Conservation (phyloP, 2,329 filamentous ascomycete species). For the Pezicula carpinea region DNA sequence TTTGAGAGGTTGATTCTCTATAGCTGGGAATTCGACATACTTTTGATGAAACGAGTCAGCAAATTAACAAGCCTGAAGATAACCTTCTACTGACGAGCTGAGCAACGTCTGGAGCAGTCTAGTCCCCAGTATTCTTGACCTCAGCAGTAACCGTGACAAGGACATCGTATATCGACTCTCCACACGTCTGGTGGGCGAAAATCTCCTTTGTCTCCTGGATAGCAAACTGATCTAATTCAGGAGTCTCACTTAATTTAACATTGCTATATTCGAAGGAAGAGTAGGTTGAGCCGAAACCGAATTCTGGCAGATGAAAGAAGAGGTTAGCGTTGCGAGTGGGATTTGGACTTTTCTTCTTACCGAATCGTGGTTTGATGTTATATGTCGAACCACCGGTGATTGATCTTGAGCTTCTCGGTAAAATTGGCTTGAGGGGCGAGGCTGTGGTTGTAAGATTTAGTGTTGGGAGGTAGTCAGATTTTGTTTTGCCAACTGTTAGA, state of each 20-base stretch:
- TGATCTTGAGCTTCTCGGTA: conserved; percentile 42
- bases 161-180: too few relatives aligned
- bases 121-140: too few relatives aligned
- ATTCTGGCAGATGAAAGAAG: too few relatives aligned
- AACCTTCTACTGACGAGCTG: background rate
- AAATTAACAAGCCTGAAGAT: background rate
- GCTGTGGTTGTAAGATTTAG: too few relatives aligned
- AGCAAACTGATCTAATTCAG: too few relatives aligned
- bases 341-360: too few relatives aligned
- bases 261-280: too few relatives aligned
- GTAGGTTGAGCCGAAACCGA: too few relatives aligned
- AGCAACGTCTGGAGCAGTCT: too few relatives aligned
- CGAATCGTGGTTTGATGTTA: conserved; percentile 26
- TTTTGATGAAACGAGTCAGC: background rate
- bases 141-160: too few relatives aligned
- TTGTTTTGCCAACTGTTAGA: conserved; percentile 3
- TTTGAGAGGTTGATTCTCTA: background rate
- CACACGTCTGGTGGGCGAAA: background rate
- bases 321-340: too few relatives aligned
- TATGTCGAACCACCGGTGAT: conserved; percentile 44
- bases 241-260: too few relatives aligned
- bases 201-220: background rate
- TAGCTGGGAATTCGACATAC: background rate
- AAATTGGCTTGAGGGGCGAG: conserved; percentile 35
- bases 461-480: conserved; percentile 22